Conservation (phyloP, 2,329 filamentous ascomycete genomes). For the Talaromyces verruculosus region DNA sequence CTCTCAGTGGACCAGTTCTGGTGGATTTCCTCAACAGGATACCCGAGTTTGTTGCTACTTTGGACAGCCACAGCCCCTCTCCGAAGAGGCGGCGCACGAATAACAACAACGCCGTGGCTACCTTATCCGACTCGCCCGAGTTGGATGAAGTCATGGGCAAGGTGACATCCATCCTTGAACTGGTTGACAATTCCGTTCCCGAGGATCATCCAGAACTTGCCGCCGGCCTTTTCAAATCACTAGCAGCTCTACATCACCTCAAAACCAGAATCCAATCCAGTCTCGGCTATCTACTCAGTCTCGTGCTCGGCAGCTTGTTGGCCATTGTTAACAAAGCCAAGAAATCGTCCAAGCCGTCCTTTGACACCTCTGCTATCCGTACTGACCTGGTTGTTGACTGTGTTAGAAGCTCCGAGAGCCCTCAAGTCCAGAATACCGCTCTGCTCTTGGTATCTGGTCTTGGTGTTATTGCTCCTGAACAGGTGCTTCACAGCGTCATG, state of each 20-base stretch:
- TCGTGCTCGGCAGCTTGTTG: constrained; percentile 77
- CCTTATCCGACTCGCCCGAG: constrained; percentile 62
- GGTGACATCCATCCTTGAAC: constrained; percentile 81
- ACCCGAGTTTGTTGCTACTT: constrained; percentile 65
- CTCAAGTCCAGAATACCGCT: constrained; percentile 89
- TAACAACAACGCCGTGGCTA: constrained; percentile 65
- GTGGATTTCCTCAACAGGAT: constrained; percentile 71
- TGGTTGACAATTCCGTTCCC: constrained; percentile 78
- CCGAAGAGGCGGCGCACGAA: constrained; percentile 79
- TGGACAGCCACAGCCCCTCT: constrained; percentile 69
- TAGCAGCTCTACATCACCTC: constrained; percentile 85
- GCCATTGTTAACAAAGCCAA: constrained; percentile 77
- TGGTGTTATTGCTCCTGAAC: constrained; percentile 81
- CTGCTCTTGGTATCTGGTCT: constrained; percentile 83
- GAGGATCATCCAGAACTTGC: constrained; percentile 73
- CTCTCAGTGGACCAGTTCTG: constrained; percentile 72
- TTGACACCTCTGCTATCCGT: constrained; percentile 77
- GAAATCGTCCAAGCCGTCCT: constrained; percentile 45
- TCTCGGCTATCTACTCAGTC: constrained; percentile 82
- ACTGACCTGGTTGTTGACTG: constrained; percentile 92
- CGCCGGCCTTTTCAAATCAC: constrained; percentile 73
- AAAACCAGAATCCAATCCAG: constrained; percentile 79
- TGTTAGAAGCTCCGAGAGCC: constrained; percentile 85
- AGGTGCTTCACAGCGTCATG: constrained; percentile 96
- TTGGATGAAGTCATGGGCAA: constrained; percentile 68